A percentile compares a stretch with the other conserved stretches of the same genome.
Conservation (phyloP, 2,329 filamentous ascomycete species). For the Ascosphaera aggregata region DNA sequence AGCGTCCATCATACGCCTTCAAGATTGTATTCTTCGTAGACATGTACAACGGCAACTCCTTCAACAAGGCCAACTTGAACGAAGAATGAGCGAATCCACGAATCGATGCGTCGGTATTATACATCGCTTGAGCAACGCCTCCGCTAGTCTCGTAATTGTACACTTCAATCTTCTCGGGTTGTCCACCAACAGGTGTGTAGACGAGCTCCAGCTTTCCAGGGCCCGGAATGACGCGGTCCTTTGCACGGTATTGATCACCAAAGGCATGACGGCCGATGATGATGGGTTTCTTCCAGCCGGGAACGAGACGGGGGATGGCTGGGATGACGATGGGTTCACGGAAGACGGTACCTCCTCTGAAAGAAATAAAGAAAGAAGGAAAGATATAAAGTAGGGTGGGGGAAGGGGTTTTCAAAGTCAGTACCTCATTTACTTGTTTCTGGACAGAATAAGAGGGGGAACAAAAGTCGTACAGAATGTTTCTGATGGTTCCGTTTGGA, state of each 20-base stretch:
- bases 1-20: constrained; percentile 94
- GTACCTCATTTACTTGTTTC: too few relatives aligned
- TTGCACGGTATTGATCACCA: constrained; percentile 95
- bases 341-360: constrained; percentile 79
- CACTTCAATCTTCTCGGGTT: constrained; percentile 72
- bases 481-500: constrained; percentile 70
- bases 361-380: too few relatives aligned
- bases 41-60: constrained; percentile 91
- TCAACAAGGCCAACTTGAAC: constrained; percentile 83
- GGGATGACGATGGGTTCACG: constrained; percentile 96
- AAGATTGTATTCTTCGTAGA: constrained; percentile 99
- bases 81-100: constrained; percentile 82
- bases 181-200: constrained; percentile 58
- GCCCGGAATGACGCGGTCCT: constrained; percentile 64
- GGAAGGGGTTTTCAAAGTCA: too few relatives aligned
- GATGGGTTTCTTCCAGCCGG: constrained; percentile 97
- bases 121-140: constrained; percentile 83
- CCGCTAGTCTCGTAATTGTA: constrained; percentile 71
- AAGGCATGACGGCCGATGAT: constrained; percentile 98
- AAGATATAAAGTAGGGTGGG: too few relatives aligned
- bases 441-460: neutral
- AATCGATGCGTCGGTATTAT: constrained; percentile 96
- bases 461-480: constrained; percentile 31
- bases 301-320: constrained; percentile 75
- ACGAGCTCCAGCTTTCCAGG: constrained; percentile 85